Conservation (phyloP, 768 basidiomycete species). For the Asterophora parasitica region DNA sequence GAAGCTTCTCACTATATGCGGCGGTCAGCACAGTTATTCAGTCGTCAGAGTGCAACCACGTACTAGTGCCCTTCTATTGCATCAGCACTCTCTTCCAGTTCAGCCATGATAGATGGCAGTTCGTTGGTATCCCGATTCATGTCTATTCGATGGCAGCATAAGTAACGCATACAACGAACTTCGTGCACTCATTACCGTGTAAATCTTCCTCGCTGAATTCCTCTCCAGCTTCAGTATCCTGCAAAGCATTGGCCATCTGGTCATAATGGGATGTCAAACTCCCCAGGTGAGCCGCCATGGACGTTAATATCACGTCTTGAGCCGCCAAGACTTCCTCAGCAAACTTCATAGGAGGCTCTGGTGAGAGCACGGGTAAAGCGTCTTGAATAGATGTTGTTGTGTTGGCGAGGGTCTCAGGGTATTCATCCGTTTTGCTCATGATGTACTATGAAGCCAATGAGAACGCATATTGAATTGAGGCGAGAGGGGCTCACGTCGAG, state of each 20-base stretch:
- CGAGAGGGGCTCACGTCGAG: slow-evolving; percentile 53
- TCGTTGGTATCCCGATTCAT: slow-evolving; percentile 83
- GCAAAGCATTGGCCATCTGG: slow-evolving; percentile 66
- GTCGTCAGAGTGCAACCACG: slow-evolving; percentile 18
- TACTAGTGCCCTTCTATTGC: slow-evolving; percentile 56
- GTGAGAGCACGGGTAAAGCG: slow-evolving; percentile 37
- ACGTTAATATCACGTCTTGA: slow-evolving; percentile 53
- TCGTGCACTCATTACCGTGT: slow-evolving; percentile 38
- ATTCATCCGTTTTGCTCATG: slow-evolving; percentile 58
- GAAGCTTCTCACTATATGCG: slow-evolving; percentile 44
- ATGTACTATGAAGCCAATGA: slow-evolving; percentile 40
- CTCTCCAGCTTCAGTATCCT: slow-evolving; percentile 66
- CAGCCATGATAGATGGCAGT: slow-evolving; percentile 67
- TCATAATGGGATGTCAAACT: slow-evolving; percentile 71
- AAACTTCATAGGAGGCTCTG: slow-evolving; percentile 15
- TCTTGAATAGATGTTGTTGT: slow-evolving; percentile 54
- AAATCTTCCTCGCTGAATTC: slow-evolving; percentile 65
- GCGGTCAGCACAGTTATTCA: background rate
- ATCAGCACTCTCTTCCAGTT: slow-evolving; percentile 57
- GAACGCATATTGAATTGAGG: background rate
- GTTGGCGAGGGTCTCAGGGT: slow-evolving; percentile 55
- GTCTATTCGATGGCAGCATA: slow-evolving; percentile 33
- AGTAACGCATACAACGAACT: background rate
- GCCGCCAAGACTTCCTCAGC: slow-evolving; percentile 45
- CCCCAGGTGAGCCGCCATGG: slow-evolving; percentile 74